These are phyloP conservation scores for Hemileccinum rubropunctum DNA, from an alignment of 768 basidiomycete species.

Conservation along the genomic window DNA sequence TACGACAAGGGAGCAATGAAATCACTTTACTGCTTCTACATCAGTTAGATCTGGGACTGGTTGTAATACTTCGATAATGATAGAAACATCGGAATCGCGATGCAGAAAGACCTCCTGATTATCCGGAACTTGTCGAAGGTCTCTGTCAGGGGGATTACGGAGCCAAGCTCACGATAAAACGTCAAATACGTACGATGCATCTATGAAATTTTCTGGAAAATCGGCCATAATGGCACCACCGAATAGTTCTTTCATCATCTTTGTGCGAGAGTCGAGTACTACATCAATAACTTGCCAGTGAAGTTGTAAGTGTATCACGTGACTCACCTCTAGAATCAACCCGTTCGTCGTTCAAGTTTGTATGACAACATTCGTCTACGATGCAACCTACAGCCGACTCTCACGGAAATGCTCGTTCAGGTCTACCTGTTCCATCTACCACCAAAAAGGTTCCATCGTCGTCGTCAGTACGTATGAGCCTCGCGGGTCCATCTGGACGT, in stretches of 20 bases:
- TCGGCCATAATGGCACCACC: conserved; percentile 78
- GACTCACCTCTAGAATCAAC: conserved; percentile 5
- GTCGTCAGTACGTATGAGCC: conserved; percentile 58
- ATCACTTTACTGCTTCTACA: conserved; percentile 69
- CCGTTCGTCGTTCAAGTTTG: no score
- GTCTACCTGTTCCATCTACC: conserved; percentile 73
- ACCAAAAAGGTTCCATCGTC: conserved; percentile 60
- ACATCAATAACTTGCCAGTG: no score
- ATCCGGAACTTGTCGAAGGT: conserved; percentile 85
- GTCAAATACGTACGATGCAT: conserved; percentile 74
- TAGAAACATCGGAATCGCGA: conserved; percentile 61
- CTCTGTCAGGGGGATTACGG: conserved; percentile 33
- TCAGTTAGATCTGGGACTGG: conserved; percentile 58
- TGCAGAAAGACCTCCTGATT: conserved; percentile 92
- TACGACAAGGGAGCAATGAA: conserved; percentile 3
- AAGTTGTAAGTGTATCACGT: conserved; percentile 22
- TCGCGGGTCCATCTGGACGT: conserved; percentile 73
- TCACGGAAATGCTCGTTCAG: conserved; percentile 52
- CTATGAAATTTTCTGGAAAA: conserved; percentile 59
- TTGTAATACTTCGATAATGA: conserved; percentile 83
- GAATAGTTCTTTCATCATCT: conserved; percentile 48
- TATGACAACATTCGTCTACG: conserved; percentile 39
- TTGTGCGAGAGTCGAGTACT: no score
- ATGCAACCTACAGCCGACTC: conserved; percentile 54
- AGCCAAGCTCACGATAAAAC: not conserved